phyloP scores from a whole-genome alignment of 108 stramenopile species.

The Cyclotella baltica region DNA sequence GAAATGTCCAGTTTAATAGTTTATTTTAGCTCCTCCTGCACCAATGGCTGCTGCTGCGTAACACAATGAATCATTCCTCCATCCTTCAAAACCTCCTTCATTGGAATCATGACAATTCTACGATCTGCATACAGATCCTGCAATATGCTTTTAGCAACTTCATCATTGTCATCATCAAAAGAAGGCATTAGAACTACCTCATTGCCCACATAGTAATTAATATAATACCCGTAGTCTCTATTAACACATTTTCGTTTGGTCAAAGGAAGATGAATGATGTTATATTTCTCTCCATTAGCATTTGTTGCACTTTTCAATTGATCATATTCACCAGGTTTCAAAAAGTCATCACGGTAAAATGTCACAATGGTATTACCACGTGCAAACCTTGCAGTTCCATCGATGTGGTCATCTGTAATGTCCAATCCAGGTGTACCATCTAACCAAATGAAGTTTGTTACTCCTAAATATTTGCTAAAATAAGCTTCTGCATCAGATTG shows the following conservation, averaged over 20 bases:
- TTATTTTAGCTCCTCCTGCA: not conserved
- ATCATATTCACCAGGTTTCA: constrained; percentile 39
- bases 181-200: constrained; percentile 50
- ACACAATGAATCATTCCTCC: constrained; percentile 59
- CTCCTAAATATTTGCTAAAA: constrained; percentile 50
- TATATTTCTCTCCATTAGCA: constrained; percentile 42
- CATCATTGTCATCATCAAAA: constrained; percentile 52
- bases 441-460: constrained; percentile 59
- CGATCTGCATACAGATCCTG: constrained; percentile 30
- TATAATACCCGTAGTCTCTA: constrained; percentile 47
- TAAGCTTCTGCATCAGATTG: constrained; percentile 52
- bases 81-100: constrained; percentile 37
- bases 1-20: not conserved
- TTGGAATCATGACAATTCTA: constrained; percentile 21
- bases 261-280: constrained; percentile 46
- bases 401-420: constrained; percentile 61
- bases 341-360: constrained; percentile 32
- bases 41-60: constrained; percentile 49
- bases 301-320: constrained; percentile 37
- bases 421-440: constrained; percentile 44
- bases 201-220: constrained; percentile 60
- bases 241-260: constrained; percentile 25
- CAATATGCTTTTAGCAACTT: constrained; percentile 29
- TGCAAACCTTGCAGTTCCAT: constrained; percentile 58
- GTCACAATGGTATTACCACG: constrained; percentile 56